phyloP scores from a whole-genome alignment of 1,139 yeast genomes.

The Nakaseomyces delphensis region DNA sequence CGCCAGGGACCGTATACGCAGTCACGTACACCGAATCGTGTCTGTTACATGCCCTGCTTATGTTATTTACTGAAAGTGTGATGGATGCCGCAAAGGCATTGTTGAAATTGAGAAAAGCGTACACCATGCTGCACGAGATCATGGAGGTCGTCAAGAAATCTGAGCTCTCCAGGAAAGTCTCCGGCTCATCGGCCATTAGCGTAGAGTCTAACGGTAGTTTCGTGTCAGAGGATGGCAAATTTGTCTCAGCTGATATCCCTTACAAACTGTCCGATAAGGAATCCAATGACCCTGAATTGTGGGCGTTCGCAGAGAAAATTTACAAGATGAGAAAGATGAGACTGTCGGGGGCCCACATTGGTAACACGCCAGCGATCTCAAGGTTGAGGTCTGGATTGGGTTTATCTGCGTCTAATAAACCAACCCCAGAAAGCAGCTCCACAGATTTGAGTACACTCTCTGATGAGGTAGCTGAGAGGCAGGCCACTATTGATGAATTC shows the following conservation, averaged over 20 bases:
- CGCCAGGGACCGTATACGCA: slow-evolving; percentile 90
- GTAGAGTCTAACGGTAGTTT: slow-evolving; percentile 11
- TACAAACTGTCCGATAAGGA: slow-evolving; percentile 35
- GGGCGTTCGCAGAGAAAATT: slow-evolving; percentile 48
- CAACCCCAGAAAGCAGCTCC: neutral
- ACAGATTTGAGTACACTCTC: neutral
- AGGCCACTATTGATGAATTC: slow-evolving; percentile 75
- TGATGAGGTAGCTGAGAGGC: slow-evolving; percentile 17
- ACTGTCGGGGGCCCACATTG: slow-evolving; percentile 53
- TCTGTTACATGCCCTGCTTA: slow-evolving; percentile 67
- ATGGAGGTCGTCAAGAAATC: slow-evolving; percentile 36
- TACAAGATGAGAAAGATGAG: slow-evolving; percentile 56
- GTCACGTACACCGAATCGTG: slow-evolving; percentile 87
- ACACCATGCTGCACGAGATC: slow-evolving; percentile 74
- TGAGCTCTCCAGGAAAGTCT: slow-evolving; percentile 9
- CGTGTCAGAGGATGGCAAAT: slow-evolving; percentile 20
- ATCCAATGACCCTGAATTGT: slow-evolving; percentile 41
- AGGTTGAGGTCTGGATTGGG: slow-evolving; percentile 39
- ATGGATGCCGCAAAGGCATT: slow-evolving; percentile 84
- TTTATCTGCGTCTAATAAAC: slow-evolving; percentile 18
- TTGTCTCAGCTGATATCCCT: slow-evolving; percentile 38
- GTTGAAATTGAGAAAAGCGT: slow-evolving; percentile 75
- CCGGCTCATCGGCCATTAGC: slow-evolving; percentile 20
- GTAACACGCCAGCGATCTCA: slow-evolving; percentile 39
- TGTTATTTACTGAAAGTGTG: slow-evolving; percentile 54